Percentiles rank a stretch among this genome's conserved stretches.
Conservation (phyloP, 2,329 filamentous ascomycete genomes). For the Monilinia laxa region DNA sequence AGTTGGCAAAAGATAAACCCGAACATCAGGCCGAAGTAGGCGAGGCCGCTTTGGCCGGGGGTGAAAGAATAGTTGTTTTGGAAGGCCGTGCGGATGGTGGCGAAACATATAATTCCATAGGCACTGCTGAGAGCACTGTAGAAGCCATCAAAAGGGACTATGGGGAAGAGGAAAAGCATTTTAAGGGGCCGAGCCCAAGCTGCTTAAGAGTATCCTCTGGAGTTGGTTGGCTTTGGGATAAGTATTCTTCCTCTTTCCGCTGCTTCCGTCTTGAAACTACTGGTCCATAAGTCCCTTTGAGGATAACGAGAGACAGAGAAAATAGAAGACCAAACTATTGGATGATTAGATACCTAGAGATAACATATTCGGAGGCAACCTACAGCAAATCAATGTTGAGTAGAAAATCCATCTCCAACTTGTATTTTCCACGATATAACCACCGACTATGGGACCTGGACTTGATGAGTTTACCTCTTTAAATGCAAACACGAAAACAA, state of each 20-base stretch:
- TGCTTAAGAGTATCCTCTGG: neutral
- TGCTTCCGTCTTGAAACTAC: constrained; percentile 48
- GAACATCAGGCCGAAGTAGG: constrained; percentile 1
- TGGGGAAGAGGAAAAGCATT: neutral
- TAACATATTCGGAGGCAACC: constrained; percentile 41
- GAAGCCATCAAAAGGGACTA: constrained; percentile 1
- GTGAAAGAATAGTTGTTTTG: constrained; percentile 8
- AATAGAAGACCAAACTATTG: neutral
- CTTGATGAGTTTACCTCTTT: constrained; percentile 23
- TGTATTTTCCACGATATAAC: constrained; percentile 48
- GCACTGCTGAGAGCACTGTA: constrained; percentile 6
- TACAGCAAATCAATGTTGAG: constrained; percentile 47
- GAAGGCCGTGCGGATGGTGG: neutral
- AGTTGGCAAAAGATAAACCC: neutral
- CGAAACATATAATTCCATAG: constrained; percentile 13
- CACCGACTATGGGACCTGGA: constrained; percentile 49
- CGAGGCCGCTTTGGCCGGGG: neutral
- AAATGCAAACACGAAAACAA: neutral
- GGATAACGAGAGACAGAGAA: constrained; percentile 43
- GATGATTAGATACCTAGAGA: neutral
- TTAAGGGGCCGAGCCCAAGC: constrained; percentile 11
- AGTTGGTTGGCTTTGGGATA: neutral
- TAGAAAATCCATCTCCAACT: constrained; percentile 57
- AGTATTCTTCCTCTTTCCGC: too few species aligned
- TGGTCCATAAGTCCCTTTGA: constrained; percentile 51